Conservation (phyloP, 495 filamentous ascomycete genomes). For the Pyrenula massariospora region DNA sequence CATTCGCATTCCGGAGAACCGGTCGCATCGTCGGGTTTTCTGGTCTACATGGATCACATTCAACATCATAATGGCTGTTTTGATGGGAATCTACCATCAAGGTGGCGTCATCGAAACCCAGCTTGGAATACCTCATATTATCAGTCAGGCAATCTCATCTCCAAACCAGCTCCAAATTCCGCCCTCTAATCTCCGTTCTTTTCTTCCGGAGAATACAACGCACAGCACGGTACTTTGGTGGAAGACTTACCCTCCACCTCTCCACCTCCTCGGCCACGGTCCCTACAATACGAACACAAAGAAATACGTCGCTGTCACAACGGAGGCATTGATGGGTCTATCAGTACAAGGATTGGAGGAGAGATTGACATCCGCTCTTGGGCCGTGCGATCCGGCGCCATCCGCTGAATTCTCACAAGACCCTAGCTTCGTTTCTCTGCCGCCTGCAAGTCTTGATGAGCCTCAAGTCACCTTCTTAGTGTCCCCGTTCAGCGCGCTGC, state of each 20-base stretch:
- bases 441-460: slow-evolving; percentile 18
- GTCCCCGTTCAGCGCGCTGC: background rate
- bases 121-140: slow-evolving; percentile 26
- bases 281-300: slow-evolving; percentile 25
- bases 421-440: slow-evolving; percentile 50
- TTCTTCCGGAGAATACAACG: slow-evolving; percentile 14
- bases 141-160: slow-evolving; percentile 14
- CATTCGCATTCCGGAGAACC: slow-evolving; percentile 53
- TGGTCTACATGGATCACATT: slow-evolving; percentile 67
- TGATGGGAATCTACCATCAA: slow-evolving; percentile 94
- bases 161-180: background rate
- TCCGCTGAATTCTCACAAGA: slow-evolving; percentile 17
- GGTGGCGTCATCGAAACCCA: slow-evolving; percentile 83
- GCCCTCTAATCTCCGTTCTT: background rate
- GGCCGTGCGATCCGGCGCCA: slow-evolving; percentile 32
- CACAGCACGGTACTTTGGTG: slow-evolving; percentile 70
- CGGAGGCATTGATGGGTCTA: slow-evolving; percentile 75
- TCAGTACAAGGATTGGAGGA: slow-evolving; percentile 46
- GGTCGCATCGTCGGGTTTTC: slow-evolving; percentile 38
- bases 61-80: slow-evolving; percentile 61
- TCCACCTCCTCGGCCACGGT: slow-evolving; percentile 78
- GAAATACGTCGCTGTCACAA: slow-evolving; percentile 37
- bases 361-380: slow-evolving; percentile 38
- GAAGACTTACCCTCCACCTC: slow-evolving; percentile 93
- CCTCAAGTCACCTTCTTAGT: background rate